Base-by-base conservation (phyloP, 441 rosid species). In the Populus hybrid region DNA sequence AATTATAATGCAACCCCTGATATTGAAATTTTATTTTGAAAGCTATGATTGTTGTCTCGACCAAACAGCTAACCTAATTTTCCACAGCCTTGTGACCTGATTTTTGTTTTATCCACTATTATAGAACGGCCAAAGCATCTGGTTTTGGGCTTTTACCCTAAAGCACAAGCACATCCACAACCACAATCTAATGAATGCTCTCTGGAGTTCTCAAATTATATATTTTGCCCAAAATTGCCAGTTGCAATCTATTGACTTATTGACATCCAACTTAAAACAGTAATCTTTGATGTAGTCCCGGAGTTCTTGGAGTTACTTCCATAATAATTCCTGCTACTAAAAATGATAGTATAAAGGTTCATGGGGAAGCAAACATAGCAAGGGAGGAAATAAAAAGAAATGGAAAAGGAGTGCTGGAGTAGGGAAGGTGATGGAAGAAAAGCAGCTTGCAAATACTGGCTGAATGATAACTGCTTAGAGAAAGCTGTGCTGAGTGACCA, bases 51-150 rank as follows among this genome's bases (percentile, higher is more conserved):
- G 10, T 69, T 36, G 18, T n/a, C 18, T 14, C 18, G 1, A 7
- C 32, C 24, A 64, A 68, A 59, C 67, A 54, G 73, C 78, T 66
- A 61, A 70, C 66, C 73, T 70, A 26, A 8, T n/a, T 30, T 59
- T 36, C 64, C 28, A n/a, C 68, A 35, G 18, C 23, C 24, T 69
- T 10, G 3, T 69, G 50, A 26, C 70, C 6, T 1, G 12, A 24
- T 34, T 59, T 70, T 10, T 14, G 57, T 46, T 46, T 46, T 12
- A 4, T 46, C 57, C 18, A 46, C 57, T 14, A 12, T 14, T 14
- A 12, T 46, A 46, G 57, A 46, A 14, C 4, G 57, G 20, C 57
- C 57, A 46, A 14, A 46, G 7, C 20, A 46, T 46, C 57, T 46
- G 57, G 12, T 46, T 46, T 46, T 46, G 20, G 18, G 57, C 57